These are phyloP conservation scores for Papiliotrema flavescens DNA, from an alignment of 1,284 basidiomycete species.

Conservation along the genomic window DNA sequence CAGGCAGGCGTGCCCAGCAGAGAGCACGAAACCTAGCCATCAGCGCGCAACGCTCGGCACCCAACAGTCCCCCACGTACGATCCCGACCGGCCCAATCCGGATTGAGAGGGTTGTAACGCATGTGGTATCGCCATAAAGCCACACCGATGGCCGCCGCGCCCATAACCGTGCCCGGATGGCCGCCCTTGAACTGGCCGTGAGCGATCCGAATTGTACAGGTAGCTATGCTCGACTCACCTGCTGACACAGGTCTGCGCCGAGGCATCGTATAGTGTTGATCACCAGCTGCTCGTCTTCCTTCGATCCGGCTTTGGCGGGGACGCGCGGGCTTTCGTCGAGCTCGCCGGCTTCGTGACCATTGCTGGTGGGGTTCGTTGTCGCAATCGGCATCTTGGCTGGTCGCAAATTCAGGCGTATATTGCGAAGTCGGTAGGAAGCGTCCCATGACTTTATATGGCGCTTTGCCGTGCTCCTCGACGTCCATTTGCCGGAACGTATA, in stretches of 20 bases:
- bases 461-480: background rate
- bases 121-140: conserved; percentile 38
- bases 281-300: conserved; percentile 29
- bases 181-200: conserved; percentile 42
- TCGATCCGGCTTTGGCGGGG: background rate
- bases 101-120: conserved; percentile 40
- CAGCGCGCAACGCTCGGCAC: background rate
- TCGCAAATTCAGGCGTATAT: background rate
- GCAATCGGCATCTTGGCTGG: background rate
- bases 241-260: conserved; percentile 43
- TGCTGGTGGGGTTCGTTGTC: background rate
- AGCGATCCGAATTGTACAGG: too few relatives aligned
- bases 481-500: background rate
- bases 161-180: conserved; percentile 52
- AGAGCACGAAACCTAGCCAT: conserved; percentile 36
- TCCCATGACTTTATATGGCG: background rate
- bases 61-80: conserved; percentile 13
- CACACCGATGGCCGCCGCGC: conserved; percentile 38
- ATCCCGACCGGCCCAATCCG: conserved; percentile 35
- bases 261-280: conserved; percentile 46
- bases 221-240: conserved; percentile 25
- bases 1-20: conserved; percentile 44
- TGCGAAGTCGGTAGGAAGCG: background rate
- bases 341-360: too few relatives aligned
- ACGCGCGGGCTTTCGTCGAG: background rate